Conservation (phyloP, 2,329 filamentous ascomycete species). For the Anisogramma anomala region DNA sequence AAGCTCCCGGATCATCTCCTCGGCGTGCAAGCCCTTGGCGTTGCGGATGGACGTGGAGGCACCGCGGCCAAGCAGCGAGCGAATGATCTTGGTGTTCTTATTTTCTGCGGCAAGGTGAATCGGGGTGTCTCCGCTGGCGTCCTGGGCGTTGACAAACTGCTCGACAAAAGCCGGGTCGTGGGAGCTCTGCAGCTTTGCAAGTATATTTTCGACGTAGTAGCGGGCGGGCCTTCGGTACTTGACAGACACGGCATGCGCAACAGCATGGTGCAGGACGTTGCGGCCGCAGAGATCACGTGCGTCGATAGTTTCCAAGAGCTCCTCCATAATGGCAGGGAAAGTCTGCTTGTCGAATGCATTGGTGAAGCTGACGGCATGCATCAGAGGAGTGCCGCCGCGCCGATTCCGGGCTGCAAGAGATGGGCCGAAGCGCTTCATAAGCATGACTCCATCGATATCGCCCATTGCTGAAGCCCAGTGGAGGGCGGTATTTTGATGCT, state of each 20-base stretch:
- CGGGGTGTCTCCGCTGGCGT: slow-evolving; percentile 82
- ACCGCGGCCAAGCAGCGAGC: slow-evolving; percentile 65
- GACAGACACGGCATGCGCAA: slow-evolving; percentile 48
- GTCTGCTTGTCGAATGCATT: slow-evolving; percentile 93
- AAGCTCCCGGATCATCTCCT: slow-evolving; percentile 66
- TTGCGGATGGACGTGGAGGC: slow-evolving; percentile 77
- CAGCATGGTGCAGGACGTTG: slow-evolving; percentile 86
- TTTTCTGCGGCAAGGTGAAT: slow-evolving; percentile 63
- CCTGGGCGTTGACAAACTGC: slow-evolving; percentile 67
- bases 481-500: slow-evolving; percentile 81
- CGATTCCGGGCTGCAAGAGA: slow-evolving; percentile 59
- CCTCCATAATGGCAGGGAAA: slow-evolving; percentile 72
- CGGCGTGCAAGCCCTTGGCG: slow-evolving; percentile 67
- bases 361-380: slow-evolving; percentile 89
- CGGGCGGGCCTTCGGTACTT: slow-evolving; percentile 68
- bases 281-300: slow-evolving; percentile 68
- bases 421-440: slow-evolving; percentile 72
- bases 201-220: slow-evolving; percentile 85
- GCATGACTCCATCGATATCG: slow-evolving; percentile 80
- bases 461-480: slow-evolving; percentile 99
- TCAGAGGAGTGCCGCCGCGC: slow-evolving; percentile 78
- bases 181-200: slow-evolving; percentile 74
- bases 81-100: slow-evolving; percentile 80
- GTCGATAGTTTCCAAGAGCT: slow-evolving; percentile 72
- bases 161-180: slow-evolving; percentile 68